Conservation (phyloP, 2,329 filamentous ascomycete genomes). For the Arthroderma sp. region DNA sequence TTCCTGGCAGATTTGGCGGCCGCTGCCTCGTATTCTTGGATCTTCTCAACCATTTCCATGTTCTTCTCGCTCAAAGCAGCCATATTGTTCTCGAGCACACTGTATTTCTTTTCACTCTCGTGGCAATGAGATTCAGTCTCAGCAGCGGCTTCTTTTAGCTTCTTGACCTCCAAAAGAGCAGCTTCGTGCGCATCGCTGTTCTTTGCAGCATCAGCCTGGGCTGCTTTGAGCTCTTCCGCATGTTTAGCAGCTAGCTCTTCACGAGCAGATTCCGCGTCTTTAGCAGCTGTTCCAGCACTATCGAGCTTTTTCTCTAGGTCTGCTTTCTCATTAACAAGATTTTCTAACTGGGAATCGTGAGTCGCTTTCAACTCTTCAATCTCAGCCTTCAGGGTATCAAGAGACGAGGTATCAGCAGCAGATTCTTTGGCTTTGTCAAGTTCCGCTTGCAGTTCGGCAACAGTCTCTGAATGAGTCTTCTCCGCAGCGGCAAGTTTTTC, state of each 20-base stretch:
- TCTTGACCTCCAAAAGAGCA: background rate
- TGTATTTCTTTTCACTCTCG: background rate
- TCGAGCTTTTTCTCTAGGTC: conserved; percentile 26
- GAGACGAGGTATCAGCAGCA: conserved; percentile 27
- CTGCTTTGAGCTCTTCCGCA: conserved; percentile 9
- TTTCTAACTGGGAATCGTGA: conserved; percentile 37
- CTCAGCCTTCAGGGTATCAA: conserved; percentile 31
- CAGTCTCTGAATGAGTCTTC: conserved; percentile 25
- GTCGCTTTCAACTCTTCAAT: conserved; percentile 47
- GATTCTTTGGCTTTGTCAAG: conserved; percentile 26
- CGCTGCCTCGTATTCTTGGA: conserved; percentile 14
- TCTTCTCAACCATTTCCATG: conserved; percentile 14
- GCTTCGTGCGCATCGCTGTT: background rate
- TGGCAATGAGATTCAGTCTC: background rate
- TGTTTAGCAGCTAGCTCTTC: conserved; percentile 1
- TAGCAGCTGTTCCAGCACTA: background rate
- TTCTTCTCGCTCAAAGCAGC: conserved; percentile 17
- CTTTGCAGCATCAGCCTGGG: conserved; percentile 21
- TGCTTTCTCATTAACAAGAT: conserved; percentile 31
- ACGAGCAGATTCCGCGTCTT: background rate
- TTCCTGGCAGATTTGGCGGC: conserved; percentile 20
- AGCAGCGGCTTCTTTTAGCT: background rate
- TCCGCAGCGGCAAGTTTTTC: conserved; percentile 28
- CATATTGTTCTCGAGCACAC: conserved; percentile 24
- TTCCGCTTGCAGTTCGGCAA: conserved; percentile 26